Conservation (phyloP, 2,329 filamentous ascomycete species). For the Endoconidiophora polonica region DNA sequence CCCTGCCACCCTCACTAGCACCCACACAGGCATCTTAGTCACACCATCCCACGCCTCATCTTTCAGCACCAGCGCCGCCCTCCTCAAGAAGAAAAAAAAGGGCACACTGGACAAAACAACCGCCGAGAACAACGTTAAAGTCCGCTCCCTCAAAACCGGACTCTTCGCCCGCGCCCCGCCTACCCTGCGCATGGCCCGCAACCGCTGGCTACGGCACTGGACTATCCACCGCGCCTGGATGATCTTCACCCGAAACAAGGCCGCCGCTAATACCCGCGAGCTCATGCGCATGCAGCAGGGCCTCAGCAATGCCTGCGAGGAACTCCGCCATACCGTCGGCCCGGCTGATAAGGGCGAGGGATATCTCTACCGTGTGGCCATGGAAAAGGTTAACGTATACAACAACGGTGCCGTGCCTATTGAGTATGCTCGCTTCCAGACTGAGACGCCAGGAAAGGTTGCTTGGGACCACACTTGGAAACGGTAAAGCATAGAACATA, state of each 20-base stretch:
- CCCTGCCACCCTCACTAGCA: background rate
- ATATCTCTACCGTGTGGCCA: slow-evolving; percentile 68
- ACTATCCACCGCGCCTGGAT: slow-evolving; percentile 96
- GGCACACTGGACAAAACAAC: slow-evolving; percentile 18
- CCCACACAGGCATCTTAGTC: background rate
- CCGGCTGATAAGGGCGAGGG: slow-evolving; percentile 44
- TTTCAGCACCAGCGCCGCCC: slow-evolving; percentile 19
- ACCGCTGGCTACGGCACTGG: slow-evolving; percentile 85
- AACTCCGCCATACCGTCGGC: slow-evolving; percentile 46
- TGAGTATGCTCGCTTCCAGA: slow-evolving; percentile 76
- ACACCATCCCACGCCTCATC: background rate
- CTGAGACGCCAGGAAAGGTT: slow-evolving; percentile 59
- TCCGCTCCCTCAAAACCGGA: slow-evolving; percentile 29
- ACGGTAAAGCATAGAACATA: slow-evolving; percentile 23
- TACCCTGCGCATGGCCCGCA: slow-evolving; percentile 76
- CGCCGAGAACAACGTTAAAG: slow-evolving; percentile 18
- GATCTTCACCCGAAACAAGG: slow-evolving; percentile 55
- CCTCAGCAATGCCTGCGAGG: slow-evolving; percentile 77
- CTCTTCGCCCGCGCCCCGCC: slow-evolving; percentile 36
- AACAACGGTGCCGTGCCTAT: slow-evolving; percentile 60
- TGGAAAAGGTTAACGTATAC: slow-evolving; percentile 82
- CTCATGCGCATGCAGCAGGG: slow-evolving; percentile 64
- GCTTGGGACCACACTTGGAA: slow-evolving; percentile 96
- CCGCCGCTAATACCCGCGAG: slow-evolving; percentile 46
- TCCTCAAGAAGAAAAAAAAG: slow-evolving; percentile 17